Conservation (phyloP, 140 eudicot genomes). For the Cichorium intybus region DNA sequence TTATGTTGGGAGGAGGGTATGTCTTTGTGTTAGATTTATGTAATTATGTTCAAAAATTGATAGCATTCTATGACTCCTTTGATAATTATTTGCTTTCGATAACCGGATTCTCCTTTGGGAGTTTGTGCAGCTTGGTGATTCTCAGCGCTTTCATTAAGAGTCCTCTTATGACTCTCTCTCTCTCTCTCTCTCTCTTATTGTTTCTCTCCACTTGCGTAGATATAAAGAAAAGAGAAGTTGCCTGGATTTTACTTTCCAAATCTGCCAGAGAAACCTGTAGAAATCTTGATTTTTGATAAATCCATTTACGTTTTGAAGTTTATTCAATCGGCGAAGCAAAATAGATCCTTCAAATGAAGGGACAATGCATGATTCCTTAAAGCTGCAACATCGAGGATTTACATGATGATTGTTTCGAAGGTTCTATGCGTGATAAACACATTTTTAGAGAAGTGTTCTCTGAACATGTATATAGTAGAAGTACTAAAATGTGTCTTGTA, state of each 20-base stretch:
- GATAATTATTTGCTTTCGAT: slow-evolving; percentile 12
- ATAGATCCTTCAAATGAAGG: slow-evolving; percentile 26
- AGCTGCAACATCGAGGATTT: slow-evolving; percentile 38
- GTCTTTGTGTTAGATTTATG: slow-evolving; percentile 8
- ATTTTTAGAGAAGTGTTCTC: slow-evolving; percentile 67
- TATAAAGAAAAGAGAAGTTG: too few species aligned
- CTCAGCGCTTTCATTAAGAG: too few species aligned
- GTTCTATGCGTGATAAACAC: slow-evolving; percentile 50
- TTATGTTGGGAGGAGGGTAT: too few species aligned
- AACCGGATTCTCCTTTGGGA: slow-evolving; percentile 8
- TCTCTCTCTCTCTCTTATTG: too few species aligned
- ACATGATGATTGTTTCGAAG: slow-evolving; percentile 73
- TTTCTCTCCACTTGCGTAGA: too few species aligned
- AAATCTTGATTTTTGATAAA: neutral
- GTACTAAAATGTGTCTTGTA: slow-evolving; percentile 40
- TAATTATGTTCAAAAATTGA: slow-evolving; percentile 10
- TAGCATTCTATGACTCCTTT: neutral
- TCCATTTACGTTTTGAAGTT: slow-evolving; percentile 13
- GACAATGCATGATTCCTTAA: slow-evolving; percentile 24
- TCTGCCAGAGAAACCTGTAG: slow-evolving; percentile 10
- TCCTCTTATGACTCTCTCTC: too few species aligned
- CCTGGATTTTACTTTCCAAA: too few species aligned
- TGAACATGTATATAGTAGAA: slow-evolving; percentile 35
- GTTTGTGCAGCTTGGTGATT: slow-evolving; percentile 9
- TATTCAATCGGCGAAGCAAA: slow-evolving; percentile 21